A percentile compares a stretch with the other conserved stretches of the same genome.
These are phyloP conservation scores for Fremontodendron californicum DNA, from an alignment of 345 rosid genomes.

Conservation along the genomic window DNA sequence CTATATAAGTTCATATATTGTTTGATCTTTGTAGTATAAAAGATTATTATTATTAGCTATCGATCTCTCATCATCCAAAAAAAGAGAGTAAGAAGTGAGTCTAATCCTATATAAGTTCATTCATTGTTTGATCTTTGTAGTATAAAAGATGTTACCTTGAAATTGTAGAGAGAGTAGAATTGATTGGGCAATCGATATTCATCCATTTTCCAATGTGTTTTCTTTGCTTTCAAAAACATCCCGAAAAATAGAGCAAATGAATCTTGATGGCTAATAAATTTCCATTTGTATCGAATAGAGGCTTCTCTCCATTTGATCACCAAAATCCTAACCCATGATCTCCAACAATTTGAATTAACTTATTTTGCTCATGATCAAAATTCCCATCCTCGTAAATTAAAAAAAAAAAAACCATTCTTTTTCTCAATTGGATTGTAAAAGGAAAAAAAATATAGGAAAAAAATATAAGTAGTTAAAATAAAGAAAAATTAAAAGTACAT, in stretches of 20 bases:
- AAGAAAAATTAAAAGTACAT: too few relatives aligned
- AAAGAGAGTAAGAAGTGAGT: not conserved
- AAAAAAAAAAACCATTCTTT: conserved; percentile 29
- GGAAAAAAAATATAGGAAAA: too few relatives aligned
- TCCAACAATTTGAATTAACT: not conserved
- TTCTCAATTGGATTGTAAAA: not conserved
- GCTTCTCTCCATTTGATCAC: conserved; percentile 9
- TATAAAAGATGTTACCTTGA: not conserved
- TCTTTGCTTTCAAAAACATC: conserved; percentile 10
- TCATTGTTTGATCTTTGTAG: too few relatives aligned
- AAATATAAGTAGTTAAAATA: too few relatives aligned
- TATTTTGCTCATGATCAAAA: not conserved
- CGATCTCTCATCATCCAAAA: too few relatives aligned
- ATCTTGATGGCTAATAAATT: conserved; percentile 14
- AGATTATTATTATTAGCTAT: not conserved
- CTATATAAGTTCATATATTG: too few relatives aligned
- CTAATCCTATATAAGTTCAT: too few relatives aligned
- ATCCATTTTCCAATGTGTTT: conserved; percentile 33
- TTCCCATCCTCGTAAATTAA: not conserved
- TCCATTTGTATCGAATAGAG: not conserved
- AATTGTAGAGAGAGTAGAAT: not conserved
- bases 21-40: too few relatives aligned
- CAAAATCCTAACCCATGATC: conserved; percentile 33
- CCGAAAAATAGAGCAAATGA: conserved; percentile 16
- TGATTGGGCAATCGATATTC: conserved; percentile 12